Percentiles rank a stretch among this genome's conserved stretches.
Evolutionary conservation across 345 rosid species (phyloP).

Genomic region (Linum tenue): DNA sequence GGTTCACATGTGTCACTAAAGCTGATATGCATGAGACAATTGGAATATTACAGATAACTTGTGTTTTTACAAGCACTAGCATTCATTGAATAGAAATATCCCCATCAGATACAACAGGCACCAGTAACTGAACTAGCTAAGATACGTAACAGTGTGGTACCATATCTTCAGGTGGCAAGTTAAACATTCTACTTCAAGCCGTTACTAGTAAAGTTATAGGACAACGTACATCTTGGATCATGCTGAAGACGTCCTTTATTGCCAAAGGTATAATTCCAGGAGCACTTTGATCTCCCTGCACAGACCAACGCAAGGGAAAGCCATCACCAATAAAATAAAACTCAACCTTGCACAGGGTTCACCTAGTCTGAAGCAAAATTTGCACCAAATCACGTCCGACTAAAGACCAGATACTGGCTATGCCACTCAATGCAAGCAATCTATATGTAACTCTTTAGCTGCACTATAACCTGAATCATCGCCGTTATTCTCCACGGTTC

Average conservation of each 20-base stretch:
- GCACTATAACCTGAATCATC: neutral
- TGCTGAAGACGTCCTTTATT: slow-evolving; percentile 96
- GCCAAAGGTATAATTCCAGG: slow-evolving; percentile 98
- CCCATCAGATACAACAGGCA: neutral
- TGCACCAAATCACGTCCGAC: too few species aligned
- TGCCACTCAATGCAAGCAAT: neutral
- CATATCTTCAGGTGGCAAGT: neutral
- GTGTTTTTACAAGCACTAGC: neutral
- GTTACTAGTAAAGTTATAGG: neutral
- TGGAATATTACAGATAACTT: too few species aligned
- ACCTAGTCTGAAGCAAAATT: neutral
- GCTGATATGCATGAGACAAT: neutral
- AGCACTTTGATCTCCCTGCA: slow-evolving; percentile 89
- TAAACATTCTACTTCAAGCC: neutral
- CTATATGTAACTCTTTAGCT: neutral
- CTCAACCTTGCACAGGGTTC: neutral
- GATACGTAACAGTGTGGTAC: neutral
- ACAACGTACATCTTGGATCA: slow-evolving; percentile 86
- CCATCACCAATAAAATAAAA: neutral
- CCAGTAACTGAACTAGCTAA: neutral
- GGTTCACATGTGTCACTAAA: neutral
- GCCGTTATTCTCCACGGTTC: neutral
- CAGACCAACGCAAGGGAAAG: slow-evolving; percentile 9
- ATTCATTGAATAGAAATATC: neutral
- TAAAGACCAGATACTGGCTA: neutral